Evolutionary conservation across 176 grass and related monocot genomes (phyloP), one percentile per base, ranked within the genome.

Genomic region (Oryza meyeriana): DNA sequence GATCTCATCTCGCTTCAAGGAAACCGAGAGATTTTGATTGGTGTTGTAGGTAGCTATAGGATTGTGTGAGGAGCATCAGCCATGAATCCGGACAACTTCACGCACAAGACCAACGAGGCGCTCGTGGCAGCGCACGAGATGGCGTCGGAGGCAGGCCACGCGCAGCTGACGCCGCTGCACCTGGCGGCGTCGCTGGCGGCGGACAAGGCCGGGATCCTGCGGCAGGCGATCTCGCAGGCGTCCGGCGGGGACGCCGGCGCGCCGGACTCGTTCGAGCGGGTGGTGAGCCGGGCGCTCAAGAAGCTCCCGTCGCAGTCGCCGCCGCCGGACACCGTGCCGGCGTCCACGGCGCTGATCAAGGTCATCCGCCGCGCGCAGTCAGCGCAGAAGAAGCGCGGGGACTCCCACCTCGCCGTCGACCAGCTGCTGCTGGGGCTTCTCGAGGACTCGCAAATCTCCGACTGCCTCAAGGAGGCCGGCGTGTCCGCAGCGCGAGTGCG

Each of bases 11-110:
- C 42, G 57, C 32, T 35, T 42, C 28, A n/a, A 55, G 20, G 12
- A 28, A 35, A 57, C 24, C 25, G 24, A 59, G 12, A 76, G 34
- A 50, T 80, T 55, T 42, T 28, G 12, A 10, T 55, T 69, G 61
- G n/a, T 38, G 38, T 8, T 71, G 35, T 20, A 50, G 63, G 36
- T 80, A 71, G 52, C 50, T 55, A 20, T 55, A 22, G 50, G 18
- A 55, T 55, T 22, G 50, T 55, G 50, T 38, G 72, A 33, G 18
- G 55, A 31, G 74, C 3, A 41, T 63, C 57, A 70, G 69, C 79
- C 73, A 98, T 98, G 95, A 93, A 98, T 82, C 95, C 92, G 0
- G 92, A 94, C 83, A 98, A 93, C 86, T 98, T 98, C 85, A 98
- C 95, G 8, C 92, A 98, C 90, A 98, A 98, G 90, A 94, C 92